Conservation (phyloP, 2,329 filamentous ascomycete species). For the Penicillium verrucosum region DNA sequence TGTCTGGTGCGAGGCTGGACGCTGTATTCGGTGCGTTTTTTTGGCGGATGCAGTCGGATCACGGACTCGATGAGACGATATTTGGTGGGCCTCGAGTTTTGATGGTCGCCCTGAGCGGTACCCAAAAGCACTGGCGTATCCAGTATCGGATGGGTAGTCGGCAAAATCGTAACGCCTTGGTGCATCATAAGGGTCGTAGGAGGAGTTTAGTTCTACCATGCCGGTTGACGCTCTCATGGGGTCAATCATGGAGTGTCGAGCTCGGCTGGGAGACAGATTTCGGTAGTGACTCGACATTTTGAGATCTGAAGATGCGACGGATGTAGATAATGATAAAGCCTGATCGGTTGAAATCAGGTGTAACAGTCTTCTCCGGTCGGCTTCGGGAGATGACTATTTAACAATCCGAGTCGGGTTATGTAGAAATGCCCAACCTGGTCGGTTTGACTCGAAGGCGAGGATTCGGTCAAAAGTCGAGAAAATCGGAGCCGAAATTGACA, state of each 20-base stretch:
- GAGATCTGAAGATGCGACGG: background rate
- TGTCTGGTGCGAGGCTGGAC: slow-evolving; percentile 32
- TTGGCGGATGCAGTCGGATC: slow-evolving; percentile 32
- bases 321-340: background rate
- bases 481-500: background rate
- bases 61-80: slow-evolving; percentile 33
- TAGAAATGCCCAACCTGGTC: slow-evolving; percentile 4
- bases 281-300: slow-evolving; percentile 36
- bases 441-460: background rate
- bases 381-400: background rate
- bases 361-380: background rate
- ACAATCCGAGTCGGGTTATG: background rate
- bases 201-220: slow-evolving; percentile 35
- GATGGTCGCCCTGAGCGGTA: slow-evolving; percentile 25
- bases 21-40: slow-evolving; percentile 37
- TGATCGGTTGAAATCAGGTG: background rate
- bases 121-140: slow-evolving; percentile 29
- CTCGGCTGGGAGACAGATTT: slow-evolving; percentile 33
- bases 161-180: slow-evolving; percentile 30
- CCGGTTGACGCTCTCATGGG: slow-evolving; percentile 43
- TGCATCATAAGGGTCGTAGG: slow-evolving; percentile 34
- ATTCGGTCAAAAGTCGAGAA: background rate
- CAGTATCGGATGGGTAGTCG: slow-evolving; percentile 33
- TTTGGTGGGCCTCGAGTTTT: slow-evolving; percentile 33
- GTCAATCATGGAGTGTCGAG: slow-evolving; percentile 30